Evolutionary conservation across 2,329 filamentous ascomycete genomes (phyloP), one percentile per base, ranked within the genome.

Genomic region (Apiospora hydei): DNA sequence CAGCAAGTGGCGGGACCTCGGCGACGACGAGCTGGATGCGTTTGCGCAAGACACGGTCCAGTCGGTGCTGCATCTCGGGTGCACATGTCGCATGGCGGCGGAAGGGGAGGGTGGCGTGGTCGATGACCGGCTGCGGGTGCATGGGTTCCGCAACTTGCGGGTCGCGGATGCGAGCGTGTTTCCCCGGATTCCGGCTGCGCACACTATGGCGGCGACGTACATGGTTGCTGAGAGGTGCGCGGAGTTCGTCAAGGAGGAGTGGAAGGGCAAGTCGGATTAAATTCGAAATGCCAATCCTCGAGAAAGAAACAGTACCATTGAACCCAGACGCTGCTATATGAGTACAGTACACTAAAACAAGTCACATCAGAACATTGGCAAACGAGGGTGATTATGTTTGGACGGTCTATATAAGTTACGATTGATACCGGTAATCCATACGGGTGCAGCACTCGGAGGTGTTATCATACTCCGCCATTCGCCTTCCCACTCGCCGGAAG

Each of bases 141-240:
- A 84, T 72, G 84, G 84, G 3, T 82, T 81, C 26, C 74, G 75
- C 24, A 84, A 84, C 70, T 75, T 86, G 24, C 78, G 84, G 18
- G 77, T 85, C 41, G 83, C 84, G 4, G 84, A 86, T 71, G 80
- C 83, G 3, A 82, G 82, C 43, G 79, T 85, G 41, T 82, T 85
- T 43, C 84, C 84, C 2, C 75, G 83, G 82, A 85, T 77, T 80
- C 83, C 30, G 81, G 84, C 75, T 83, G 82, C 71, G n/a, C 80
- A 85, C 4, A 85, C 85, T 38, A 84, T 87, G 76, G 85, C 84
- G 69, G 81, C 82, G 2, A 84, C 86, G 2, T 87, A 87, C 72
- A 85, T 84, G 83, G 77, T 86, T 69, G 85, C 79, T 24, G 86
- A 87, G 77, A 44, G 72, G 34, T 76, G 75, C 41, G 73, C 73